Evolutionary conservation across 148 eudicot species (phyloP).

Genomic region (Fagopyrum esculentum): DNA sequence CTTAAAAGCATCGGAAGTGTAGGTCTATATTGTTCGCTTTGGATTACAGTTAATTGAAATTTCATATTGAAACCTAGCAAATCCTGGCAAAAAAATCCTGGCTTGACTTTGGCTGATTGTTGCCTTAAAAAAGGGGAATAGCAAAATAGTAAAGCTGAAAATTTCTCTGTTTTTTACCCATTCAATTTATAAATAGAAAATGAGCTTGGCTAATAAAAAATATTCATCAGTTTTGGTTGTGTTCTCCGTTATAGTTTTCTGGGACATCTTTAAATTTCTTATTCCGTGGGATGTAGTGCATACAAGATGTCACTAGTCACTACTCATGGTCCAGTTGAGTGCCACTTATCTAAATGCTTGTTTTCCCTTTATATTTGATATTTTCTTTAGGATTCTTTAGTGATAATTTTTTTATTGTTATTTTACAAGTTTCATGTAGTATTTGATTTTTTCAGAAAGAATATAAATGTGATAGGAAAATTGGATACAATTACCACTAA

Average conservation of each 20-base stretch:
- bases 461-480: neutral
- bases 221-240: neutral
- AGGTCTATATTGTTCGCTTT: no score
- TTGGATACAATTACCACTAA: constrained; percentile 1
- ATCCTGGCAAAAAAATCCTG: neutral
- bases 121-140: no score
- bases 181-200: neutral
- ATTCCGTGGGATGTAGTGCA: neutral
- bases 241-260: neutral
- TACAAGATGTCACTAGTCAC: neutral
- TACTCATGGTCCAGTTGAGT: no score
- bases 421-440: neutral
- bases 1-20: neutral
- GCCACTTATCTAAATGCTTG: neutral
- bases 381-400: neutral
- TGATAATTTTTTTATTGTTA: neutral
- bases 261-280: neutral
- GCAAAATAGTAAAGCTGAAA: no score
- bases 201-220: neutral
- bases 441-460: neutral
- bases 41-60: neutral
- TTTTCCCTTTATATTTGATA: neutral
- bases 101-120: no score
- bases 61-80: neutral
- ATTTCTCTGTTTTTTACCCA: neutral